Evolutionary conservation across 2,329 filamentous ascomycete species (phyloP).

Genomic region (Bertia moriformis): DNA sequence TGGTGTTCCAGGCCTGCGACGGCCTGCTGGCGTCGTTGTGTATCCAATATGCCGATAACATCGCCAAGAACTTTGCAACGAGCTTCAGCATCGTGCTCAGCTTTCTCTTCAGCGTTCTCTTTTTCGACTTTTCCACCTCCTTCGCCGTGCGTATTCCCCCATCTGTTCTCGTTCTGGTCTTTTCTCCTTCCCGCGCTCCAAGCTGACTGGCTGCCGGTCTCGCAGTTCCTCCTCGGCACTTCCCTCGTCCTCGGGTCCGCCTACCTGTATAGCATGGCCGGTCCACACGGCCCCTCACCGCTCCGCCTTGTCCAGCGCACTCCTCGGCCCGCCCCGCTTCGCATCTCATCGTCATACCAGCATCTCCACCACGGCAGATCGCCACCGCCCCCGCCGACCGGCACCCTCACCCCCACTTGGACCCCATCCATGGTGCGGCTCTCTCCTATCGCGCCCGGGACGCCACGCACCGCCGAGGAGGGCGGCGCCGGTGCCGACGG

Average conservation of each 20-base stretch:
- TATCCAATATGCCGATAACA: conserved; percentile 74
- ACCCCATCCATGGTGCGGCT: neutral
- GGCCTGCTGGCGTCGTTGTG: conserved; percentile 73
- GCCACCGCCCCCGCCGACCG: neutral
- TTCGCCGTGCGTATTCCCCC: conserved; percentile 46
- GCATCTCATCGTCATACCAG: neutral
- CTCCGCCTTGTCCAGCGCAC: neutral
- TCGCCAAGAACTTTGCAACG: conserved; percentile 85
- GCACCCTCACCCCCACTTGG: neutral
- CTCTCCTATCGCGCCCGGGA: neutral
- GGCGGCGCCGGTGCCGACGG: neutral
- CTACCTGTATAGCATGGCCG: conserved; percentile 81
- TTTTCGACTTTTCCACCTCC: conserved; percentile 70
- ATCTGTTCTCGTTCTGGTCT: too few relatives aligned
- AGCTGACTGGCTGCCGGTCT: too few relatives aligned
- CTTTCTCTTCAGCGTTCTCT: conserved; percentile 69
- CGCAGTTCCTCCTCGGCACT: conserved; percentile 73
- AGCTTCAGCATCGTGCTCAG: conserved; percentile 83
- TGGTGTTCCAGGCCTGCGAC: conserved; percentile 68
- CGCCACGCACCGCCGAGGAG: neutral
- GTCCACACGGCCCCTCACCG: too few relatives aligned
- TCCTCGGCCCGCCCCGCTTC: neutral
- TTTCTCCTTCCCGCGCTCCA: neutral
- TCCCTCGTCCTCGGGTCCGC: conserved; percentile 66
- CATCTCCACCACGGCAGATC: neutral